Percentiles rank a stretch among this genome's conserved stretches.
Evolutionary conservation across 129 eudicot species (phyloP).

Genomic region (Kitagawia praeruptora): DNA sequence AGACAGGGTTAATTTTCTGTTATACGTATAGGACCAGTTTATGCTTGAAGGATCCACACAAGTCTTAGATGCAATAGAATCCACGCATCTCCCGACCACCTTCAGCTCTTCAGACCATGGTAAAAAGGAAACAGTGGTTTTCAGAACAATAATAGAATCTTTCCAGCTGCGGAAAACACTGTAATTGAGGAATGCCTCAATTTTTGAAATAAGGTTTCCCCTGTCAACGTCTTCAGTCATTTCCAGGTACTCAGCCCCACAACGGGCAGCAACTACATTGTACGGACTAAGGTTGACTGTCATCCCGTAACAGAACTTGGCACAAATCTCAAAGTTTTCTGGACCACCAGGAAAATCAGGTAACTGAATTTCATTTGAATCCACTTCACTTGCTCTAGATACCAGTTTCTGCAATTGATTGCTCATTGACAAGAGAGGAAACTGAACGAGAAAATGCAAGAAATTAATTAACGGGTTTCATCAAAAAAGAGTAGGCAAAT

Average conservation of each 20-base stretch:
- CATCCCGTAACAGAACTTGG: slow-evolving; percentile 86
- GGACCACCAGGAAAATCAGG: slow-evolving; percentile 76
- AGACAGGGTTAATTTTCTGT: slow-evolving; percentile 34
- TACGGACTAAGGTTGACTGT: slow-evolving; percentile 67
- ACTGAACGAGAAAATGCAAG: slow-evolving; percentile 33
- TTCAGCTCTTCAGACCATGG: slow-evolving; percentile 69
- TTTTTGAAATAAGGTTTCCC: slow-evolving; percentile 65
- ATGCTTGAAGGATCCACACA: slow-evolving; percentile 49
- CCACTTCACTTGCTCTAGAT: slow-evolving; percentile 37
- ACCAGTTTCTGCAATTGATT: slow-evolving; percentile 64
- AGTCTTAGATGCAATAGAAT: slow-evolving; percentile 66
- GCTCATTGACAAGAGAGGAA: slow-evolving; percentile 89
- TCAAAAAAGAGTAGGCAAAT: neutral
- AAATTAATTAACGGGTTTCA: neutral
- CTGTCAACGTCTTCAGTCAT: slow-evolving; percentile 74
- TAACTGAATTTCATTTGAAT: slow-evolving; percentile 40
- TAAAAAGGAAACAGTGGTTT: slow-evolving; percentile 44
- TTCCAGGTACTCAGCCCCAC: slow-evolving; percentile 90
- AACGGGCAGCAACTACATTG: slow-evolving; percentile 80
- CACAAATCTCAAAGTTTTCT: slow-evolving; percentile 72
- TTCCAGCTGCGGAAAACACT: slow-evolving; percentile 82
- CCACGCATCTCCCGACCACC: slow-evolving; percentile 55
- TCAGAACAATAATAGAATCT: slow-evolving; percentile 78
- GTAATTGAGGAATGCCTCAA: slow-evolving; percentile 77
- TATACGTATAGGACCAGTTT: slow-evolving; percentile 81